Conservation (phyloP, 2,329 filamentous ascomycete species). For the Aureobasidium melanogenum region DNA sequence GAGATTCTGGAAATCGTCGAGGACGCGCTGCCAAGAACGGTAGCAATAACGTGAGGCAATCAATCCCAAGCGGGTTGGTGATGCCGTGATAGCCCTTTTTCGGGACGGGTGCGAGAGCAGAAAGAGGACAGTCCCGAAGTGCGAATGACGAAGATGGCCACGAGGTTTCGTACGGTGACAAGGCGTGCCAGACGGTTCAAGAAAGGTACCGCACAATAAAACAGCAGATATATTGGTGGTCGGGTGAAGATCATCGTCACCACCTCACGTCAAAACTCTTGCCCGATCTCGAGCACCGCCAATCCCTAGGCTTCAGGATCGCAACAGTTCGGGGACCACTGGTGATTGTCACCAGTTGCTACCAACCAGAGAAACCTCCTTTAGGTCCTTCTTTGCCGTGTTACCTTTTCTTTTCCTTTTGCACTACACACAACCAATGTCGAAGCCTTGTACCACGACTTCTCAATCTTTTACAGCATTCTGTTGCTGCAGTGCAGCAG, state of each 20-base stretch:
- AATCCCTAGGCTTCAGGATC: not conserved
- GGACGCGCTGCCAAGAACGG: not conserved
- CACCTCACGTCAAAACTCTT: not conserved
- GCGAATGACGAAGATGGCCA: not conserved
- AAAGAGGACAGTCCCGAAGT: too few species aligned
- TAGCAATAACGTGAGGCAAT: not conserved
- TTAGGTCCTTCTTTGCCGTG: not conserved
- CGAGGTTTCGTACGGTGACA: not conserved
- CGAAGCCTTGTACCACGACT: not conserved
- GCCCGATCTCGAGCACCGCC: not conserved
- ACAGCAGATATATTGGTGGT: not conserved
- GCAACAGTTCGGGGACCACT: not conserved
- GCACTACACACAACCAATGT: not conserved
- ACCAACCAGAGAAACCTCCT: too few species aligned
- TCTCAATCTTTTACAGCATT: constrained; percentile 40
- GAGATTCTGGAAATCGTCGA: too few species aligned
- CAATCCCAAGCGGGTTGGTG: not conserved
- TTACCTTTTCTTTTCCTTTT: not conserved
- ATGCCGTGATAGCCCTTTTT: too few species aligned
- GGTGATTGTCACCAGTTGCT: too few species aligned
- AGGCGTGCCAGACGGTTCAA: not conserved
- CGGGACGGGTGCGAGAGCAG: too few species aligned
- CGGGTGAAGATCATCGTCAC: constrained; percentile 1
- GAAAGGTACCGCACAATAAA: not conserved
- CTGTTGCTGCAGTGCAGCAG: constrained; percentile 45